Base-by-base conservation (phyloP, 73 alveolate genomes). In the Paramecium primaurelia region DNA sequence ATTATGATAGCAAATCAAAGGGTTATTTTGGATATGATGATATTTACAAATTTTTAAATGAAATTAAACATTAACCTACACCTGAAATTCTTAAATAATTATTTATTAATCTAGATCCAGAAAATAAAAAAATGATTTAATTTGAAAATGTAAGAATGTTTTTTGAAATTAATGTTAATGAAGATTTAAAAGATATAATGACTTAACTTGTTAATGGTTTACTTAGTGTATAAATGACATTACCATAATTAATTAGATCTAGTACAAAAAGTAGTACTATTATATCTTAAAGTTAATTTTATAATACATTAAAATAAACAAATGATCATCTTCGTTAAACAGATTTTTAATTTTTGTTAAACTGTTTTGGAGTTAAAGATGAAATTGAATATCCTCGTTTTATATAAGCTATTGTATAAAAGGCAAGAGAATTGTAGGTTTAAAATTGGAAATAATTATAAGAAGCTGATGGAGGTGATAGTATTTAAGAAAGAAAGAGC, bases 1-100 rank as follows among this genome's bases (percentile, higher is more conserved):
- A 8, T 18, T 42, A 44, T 18, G 71, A 40, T 80, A 40, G 20
- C 10, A 47, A 47, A 80, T 28, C 47, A 26, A 26, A 40, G 18
- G 91, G 91, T 20, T 80, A 45, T 80, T 26, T 80, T 2, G 37
- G 77, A 12, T 47, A 80, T 80, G 91, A 80, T 11, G 91, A 80
- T 80, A 44, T 80, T n/a, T 38, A 80, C 32, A 80, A 25, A 25
- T 80, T 25, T 80, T 80, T 80, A 8, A 80, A 80, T 44, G 91
- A 80, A 7, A 32, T 40, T 11, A 80, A 80, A 47, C 20, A 32
- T 9, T 28, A 45, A 22, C 71, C 75, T 1, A 25, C 30, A 1
- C 64, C 71, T 18, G 44, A 40, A 10, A 44, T 80, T 2, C 26
- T 45, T 3, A 80, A 80, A 47, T 20, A 42, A 42, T 26, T 80